A percentile compares a stretch with the other conserved stretches of the same genome.
phyloP scores from a whole-genome alignment of 768 basidiomycete genomes.

The Tricholoma terreum region DNA sequence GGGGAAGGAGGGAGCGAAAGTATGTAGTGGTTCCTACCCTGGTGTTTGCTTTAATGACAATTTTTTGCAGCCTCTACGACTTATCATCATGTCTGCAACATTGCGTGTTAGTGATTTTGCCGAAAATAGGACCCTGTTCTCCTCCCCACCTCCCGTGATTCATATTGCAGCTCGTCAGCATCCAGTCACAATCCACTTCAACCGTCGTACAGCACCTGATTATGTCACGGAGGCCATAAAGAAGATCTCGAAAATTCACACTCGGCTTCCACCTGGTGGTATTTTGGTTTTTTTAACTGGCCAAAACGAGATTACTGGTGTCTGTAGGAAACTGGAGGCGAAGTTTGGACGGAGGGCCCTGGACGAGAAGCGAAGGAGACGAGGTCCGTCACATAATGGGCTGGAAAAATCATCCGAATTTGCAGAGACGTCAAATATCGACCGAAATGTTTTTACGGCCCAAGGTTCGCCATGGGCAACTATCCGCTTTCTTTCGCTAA shows the following conservation, averaged over 20 bases:
- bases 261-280: slow-evolving; percentile 87
- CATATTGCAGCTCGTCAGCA: slow-evolving; percentile 88
- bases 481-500: slow-evolving; percentile 6
- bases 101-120: slow-evolving; percentile 91
- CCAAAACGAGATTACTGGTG: slow-evolving; percentile 88
- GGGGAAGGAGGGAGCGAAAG: slow-evolving; percentile 68
- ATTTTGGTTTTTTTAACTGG: slow-evolving; percentile 94
- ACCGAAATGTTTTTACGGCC: slow-evolving; percentile 35
- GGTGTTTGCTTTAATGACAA: slow-evolving; percentile 3
- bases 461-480: slow-evolving; percentile 39
- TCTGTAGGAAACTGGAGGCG: slow-evolving; percentile 78
- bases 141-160: slow-evolving; percentile 85
- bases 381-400: slow-evolving; percentile 21
- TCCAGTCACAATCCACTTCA: slow-evolving; percentile 94
- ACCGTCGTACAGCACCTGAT: slow-evolving; percentile 77
- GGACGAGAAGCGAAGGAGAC: slow-evolving; percentile 44
- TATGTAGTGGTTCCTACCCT: slow-evolving; percentile 23
- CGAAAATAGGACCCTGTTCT: slow-evolving; percentile 78
- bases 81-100: slow-evolving; percentile 99
- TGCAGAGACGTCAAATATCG: neutral
- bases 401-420: slow-evolving; percentile 11
- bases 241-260: slow-evolving; percentile 90
- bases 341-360: slow-evolving; percentile 70
- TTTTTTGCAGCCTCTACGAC: slow-evolving; percentile 65
- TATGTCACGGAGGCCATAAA: slow-evolving; percentile 89